Conservation (phyloP, 148 eudicot genomes). For the Bassia scoparia region DNA sequence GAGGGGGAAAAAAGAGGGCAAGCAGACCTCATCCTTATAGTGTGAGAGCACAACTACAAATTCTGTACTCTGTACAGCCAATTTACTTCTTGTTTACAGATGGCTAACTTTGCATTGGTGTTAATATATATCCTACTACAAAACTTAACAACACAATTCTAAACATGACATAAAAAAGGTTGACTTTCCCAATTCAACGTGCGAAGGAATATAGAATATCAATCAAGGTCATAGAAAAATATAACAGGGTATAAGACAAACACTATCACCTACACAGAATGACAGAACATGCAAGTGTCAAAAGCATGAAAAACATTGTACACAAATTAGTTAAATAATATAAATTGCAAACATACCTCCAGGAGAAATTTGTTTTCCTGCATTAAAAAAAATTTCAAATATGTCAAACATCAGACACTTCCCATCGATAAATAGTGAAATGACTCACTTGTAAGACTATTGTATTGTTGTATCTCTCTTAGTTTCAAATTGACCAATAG, state of each 20-base stretch:
- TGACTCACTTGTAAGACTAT: slow-evolving; percentile 12
- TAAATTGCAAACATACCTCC: slow-evolving; percentile 58
- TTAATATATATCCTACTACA: not conserved
- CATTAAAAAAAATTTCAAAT: slow-evolving; percentile 23
- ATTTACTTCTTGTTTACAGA: not conserved
- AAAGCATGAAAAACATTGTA: not conserved
- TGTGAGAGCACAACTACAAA: not conserved
- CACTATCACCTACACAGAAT: not conserved
- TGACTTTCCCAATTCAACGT: not conserved
- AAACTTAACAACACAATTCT: not conserved
- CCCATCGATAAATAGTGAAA: slow-evolving; percentile 7
- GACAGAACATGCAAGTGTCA: not conserved
- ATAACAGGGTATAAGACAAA: not conserved
- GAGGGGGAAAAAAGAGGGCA: not conserved
- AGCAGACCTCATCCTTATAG: not conserved
- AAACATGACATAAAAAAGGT: not conserved
- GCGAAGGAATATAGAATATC: not conserved
- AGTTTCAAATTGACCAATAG: not conserved
- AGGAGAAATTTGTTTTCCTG: slow-evolving; percentile 80
- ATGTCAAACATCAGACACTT: slow-evolving; percentile 9
- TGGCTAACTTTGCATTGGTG: slow-evolving; percentile 3
- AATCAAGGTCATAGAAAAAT: not conserved
- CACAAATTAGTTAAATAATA: slow-evolving; percentile 1
- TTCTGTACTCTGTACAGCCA: not conserved
- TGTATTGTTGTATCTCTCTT: not conserved